Conservation (phyloP, 805 yeast genomes). For the Vanderwaltozyma yarrowii region DNA sequence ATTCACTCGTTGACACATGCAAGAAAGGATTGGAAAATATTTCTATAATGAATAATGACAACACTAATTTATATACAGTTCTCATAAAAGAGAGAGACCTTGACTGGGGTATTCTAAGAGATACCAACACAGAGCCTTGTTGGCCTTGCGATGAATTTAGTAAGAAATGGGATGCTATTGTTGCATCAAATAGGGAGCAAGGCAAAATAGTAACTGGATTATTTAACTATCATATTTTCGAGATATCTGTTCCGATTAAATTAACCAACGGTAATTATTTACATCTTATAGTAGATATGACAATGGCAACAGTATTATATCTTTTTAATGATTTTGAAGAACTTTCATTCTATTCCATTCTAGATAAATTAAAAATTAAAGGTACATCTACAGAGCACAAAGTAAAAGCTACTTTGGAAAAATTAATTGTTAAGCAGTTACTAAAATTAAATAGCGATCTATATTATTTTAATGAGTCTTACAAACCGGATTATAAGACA, state of each 20-base stretch:
- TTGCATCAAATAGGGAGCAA: not conserved
- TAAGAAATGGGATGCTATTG: not conserved
- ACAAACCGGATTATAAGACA: too few relatives aligned
- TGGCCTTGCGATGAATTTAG: not conserved
- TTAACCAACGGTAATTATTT: not conserved
- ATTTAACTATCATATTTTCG: not conserved
- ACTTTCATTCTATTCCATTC: not conserved
- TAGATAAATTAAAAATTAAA: not conserved
- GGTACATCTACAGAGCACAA: too few relatives aligned
- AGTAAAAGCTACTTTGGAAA: too few relatives aligned
- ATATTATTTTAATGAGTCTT: too few relatives aligned
- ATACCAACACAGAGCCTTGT: not conserved
- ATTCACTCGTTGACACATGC: too few relatives aligned
- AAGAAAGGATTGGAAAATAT: too few relatives aligned
- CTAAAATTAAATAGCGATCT: too few relatives aligned
- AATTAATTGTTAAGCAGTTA: too few relatives aligned
- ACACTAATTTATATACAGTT: too few relatives aligned
- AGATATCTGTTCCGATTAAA: not conserved
- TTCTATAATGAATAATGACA: too few relatives aligned
- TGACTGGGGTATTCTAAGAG: too few relatives aligned
- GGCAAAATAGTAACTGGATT: not conserved
- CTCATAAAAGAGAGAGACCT: too few relatives aligned
- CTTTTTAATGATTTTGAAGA: not conserved
- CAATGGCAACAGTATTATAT: conserved; percentile 1
- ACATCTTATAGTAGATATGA: not conserved